These are phyloP conservation scores for Cajanus cajan DNA, from an alignment of 306 rosid genomes.

Conservation along the genomic window DNA sequence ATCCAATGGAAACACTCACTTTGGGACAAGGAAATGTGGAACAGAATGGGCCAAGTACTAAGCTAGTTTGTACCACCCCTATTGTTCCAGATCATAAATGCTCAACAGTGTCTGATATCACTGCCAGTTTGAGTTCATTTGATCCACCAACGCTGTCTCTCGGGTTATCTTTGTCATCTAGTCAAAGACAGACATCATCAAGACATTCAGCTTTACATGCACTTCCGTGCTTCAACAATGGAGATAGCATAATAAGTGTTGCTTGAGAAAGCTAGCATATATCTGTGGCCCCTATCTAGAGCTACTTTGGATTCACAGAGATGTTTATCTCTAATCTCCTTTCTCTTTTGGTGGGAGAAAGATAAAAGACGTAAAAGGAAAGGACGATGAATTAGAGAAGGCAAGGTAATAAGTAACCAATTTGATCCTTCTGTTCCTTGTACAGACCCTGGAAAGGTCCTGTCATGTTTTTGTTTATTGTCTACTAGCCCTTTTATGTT, in stretches of 20 bases:
- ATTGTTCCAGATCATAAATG: slow-evolving; percentile 34
- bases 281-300: slow-evolving; percentile 34
- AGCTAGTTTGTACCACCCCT: slow-evolving; percentile 36
- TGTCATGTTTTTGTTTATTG: slow-evolving; percentile 36
- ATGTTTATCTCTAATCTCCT: neutral
- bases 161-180: slow-evolving; percentile 57
- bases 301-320: slow-evolving; percentile 23
- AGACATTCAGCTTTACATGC: slow-evolving; percentile 55
- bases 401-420: slow-evolving; percentile 37
- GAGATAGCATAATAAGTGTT: slow-evolving; percentile 60
- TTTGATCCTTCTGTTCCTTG: slow-evolving; percentile 39
- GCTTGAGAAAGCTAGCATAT: slow-evolving; percentile 41
- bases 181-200: slow-evolving; percentile 43
- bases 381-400: slow-evolving; percentile 15
- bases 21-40: slow-evolving; percentile 42
- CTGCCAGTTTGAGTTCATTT: slow-evolving; percentile 33
- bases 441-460: slow-evolving; percentile 48
- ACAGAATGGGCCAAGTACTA: slow-evolving; percentile 23
- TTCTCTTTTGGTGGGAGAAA: neutral
- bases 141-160: slow-evolving; percentile 57
- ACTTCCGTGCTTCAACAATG: slow-evolving; percentile 51
- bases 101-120: slow-evolving; percentile 27
- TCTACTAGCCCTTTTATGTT: slow-evolving; percentile 24
- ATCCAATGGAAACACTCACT: slow-evolving; percentile 43
- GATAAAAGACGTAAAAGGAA: neutral